Evolutionary conservation across 2,329 filamentous ascomycete genomes (phyloP).

Genomic region (Ascochyta clinopodiicola): DNA sequence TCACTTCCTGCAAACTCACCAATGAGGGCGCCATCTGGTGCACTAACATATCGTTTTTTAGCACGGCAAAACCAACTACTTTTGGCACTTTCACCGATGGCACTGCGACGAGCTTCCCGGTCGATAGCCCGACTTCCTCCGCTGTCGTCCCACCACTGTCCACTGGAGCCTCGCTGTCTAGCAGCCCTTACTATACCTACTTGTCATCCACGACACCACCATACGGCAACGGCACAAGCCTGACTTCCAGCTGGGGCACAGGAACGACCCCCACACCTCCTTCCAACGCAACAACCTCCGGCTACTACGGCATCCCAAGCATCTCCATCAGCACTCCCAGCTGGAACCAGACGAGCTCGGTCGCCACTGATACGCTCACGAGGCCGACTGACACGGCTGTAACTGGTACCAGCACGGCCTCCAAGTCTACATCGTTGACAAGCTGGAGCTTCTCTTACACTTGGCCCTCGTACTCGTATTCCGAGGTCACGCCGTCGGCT

Average conservation of each 20-base stretch:
- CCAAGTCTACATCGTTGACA: background rate
- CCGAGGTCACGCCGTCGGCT: background rate
- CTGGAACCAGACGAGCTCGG: conserved; percentile 5
- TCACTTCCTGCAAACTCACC: background rate
- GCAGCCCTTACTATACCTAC: background rate
- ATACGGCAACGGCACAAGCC: conserved; percentile 7
- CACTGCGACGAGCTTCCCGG: conserved; percentile 26
- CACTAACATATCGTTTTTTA: conserved; percentile 12
- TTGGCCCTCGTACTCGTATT: conserved; percentile 1
- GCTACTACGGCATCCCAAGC: conserved; percentile 4
- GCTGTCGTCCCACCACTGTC: background rate
- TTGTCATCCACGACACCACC: conserved; percentile 9
- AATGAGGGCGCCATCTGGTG: conserved; percentile 1
- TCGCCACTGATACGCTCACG: conserved; percentile 4
- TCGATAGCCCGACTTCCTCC: conserved; percentile 16
- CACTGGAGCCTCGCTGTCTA: conserved; percentile 5
- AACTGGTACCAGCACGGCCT: background rate
- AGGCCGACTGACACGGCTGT: background rate
- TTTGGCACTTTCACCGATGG: conserved; percentile 25
- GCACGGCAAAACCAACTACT: conserved; percentile 6
- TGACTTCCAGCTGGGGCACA: background rate
- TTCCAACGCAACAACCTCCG: conserved; percentile 3
- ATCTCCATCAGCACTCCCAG: background rate
- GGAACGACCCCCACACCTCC: conserved; percentile 2
- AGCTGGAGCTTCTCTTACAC: background rate